phyloP scores from a whole-genome alignment of 257 asterid genomes.

The Pogostemon cablin region DNA sequence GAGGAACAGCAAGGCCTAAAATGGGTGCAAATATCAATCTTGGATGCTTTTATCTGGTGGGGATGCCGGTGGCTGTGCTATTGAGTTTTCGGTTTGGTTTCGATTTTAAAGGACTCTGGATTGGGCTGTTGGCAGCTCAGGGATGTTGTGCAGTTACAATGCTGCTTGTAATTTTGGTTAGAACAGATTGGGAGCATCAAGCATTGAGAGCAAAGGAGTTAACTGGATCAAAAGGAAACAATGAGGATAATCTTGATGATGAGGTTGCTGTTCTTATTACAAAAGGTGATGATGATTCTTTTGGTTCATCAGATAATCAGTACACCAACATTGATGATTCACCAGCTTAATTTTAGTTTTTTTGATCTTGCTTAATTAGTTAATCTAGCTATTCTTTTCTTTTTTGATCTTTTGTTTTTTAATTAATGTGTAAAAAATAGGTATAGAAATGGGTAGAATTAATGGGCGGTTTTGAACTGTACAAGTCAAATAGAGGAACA shows the following conservation, averaged over 20 bases:
- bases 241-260: neutral
- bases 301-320: conserved; percentile 21
- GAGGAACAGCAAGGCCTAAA: conserved; percentile 67
- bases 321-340: conserved; percentile 38
- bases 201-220: conserved; percentile 53
- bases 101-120: conserved; percentile 60
- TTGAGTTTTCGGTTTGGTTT: conserved; percentile 43
- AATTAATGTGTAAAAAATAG: conserved; percentile 12
- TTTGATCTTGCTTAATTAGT: neutral
- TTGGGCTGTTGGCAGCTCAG: conserved; percentile 64
- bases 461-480: neutral
- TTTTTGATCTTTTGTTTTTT: neutral
- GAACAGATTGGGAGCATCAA: conserved; percentile 60
- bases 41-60: conserved; percentile 61
- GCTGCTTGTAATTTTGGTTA: conserved; percentile 43
- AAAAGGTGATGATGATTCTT: conserved; percentile 26
- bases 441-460: neutral
- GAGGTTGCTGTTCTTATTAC: neutral
- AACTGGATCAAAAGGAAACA: conserved; percentile 34
- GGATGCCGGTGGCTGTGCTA: conserved; percentile 59
- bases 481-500: conserved; percentile 27
- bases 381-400: neutral
- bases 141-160: conserved; percentile 53
- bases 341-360: conserved; percentile 25
- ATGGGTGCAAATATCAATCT: conserved; percentile 59